Evolutionary conservation across 305 asterid genomes (phyloP).

Genomic region (Salvia sclarea): DNA sequence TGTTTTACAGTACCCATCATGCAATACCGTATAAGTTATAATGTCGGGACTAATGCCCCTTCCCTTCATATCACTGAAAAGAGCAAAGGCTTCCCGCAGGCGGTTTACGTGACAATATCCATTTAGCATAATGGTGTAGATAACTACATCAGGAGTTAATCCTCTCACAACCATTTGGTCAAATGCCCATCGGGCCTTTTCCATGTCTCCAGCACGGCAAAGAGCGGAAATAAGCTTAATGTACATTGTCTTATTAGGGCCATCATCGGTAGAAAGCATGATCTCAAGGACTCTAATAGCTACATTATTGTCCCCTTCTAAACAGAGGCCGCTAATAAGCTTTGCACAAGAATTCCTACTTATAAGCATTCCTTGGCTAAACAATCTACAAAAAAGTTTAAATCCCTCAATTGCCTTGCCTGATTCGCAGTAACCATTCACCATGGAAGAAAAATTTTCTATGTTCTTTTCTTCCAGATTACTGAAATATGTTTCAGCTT

Average conservation of each 20-base stretch:
- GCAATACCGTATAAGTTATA: slow-evolving; percentile 63
- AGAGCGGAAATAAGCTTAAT: slow-evolving; percentile 55
- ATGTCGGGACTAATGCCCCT: slow-evolving; percentile 73
- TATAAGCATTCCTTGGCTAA: slow-evolving; percentile 39
- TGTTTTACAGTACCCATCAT: slow-evolving; percentile 56
- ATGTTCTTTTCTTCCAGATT: slow-evolving; percentile 45
- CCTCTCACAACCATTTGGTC: slow-evolving; percentile 50
- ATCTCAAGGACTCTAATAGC: slow-evolving; percentile 46
- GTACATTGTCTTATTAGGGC: slow-evolving; percentile 50
- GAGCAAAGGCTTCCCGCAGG: slow-evolving; percentile 51
- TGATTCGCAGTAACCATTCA: slow-evolving; percentile 66
- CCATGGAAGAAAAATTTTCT: slow-evolving; percentile 63
- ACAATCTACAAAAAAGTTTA: slow-evolving; percentile 45
- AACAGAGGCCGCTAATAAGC: slow-evolving; percentile 62
- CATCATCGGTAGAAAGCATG: slow-evolving; percentile 44
- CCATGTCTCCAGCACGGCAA: slow-evolving; percentile 67
- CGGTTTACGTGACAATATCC: slow-evolving; percentile 66
- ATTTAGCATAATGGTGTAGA: slow-evolving; percentile 64
- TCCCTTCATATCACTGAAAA: slow-evolving; percentile 62
- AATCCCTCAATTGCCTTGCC: slow-evolving; percentile 45
- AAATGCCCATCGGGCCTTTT: slow-evolving; percentile 57
- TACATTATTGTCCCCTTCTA: slow-evolving; percentile 51
- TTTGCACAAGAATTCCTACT: slow-evolving; percentile 48
- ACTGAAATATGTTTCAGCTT: slow-evolving; percentile 60
- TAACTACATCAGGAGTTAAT: slow-evolving; percentile 54